A percentile compares a stretch with the other conserved stretches of the same genome.
Evolutionary conservation across 2,329 filamentous ascomycete genomes (phyloP).

Genomic region (Pseudomassariella vexata): DNA sequence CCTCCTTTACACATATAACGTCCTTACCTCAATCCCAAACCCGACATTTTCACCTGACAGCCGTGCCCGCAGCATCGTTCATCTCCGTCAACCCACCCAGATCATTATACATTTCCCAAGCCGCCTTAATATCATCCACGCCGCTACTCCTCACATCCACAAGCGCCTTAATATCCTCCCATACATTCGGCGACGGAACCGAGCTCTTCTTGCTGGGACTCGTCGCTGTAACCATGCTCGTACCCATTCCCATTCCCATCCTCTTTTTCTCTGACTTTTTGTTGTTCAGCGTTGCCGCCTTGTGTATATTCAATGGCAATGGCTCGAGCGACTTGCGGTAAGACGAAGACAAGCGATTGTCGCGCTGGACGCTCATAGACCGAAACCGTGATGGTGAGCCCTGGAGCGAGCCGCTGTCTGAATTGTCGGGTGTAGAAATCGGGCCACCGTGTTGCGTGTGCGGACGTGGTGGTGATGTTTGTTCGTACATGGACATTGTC

Average conservation of each 20-base stretch:
- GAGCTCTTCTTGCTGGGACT: too few species aligned
- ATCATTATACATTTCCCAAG: slow-evolving; percentile 42
- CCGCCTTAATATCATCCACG: slow-evolving; percentile 21
- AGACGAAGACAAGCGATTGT: slow-evolving; percentile 6
- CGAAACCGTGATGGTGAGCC: slow-evolving; percentile 1
- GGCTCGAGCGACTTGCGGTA: slow-evolving; percentile 8
- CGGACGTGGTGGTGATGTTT: slow-evolving; percentile 1
- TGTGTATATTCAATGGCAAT: slow-evolving; percentile 12
- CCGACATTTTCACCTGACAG: too few species aligned
- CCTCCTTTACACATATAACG: too few species aligned
- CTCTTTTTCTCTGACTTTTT: background rate
- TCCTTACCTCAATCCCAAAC: too few species aligned
- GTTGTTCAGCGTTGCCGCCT: slow-evolving; percentile 4
- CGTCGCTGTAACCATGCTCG: background rate
- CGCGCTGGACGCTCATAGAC: slow-evolving; percentile 2
- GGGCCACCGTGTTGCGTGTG: background rate
- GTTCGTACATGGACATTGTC: slow-evolving; percentile 1
- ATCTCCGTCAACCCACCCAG: slow-evolving; percentile 35
- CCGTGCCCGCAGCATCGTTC: too few species aligned
- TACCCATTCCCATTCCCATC: too few species aligned
- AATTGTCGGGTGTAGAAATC: background rate
- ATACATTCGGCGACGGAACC: background rate
- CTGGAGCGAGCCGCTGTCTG: background rate
- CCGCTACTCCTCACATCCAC: slow-evolving; percentile 2
- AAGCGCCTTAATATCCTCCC: slow-evolving; percentile 8